A percentile compares a stretch with the other conserved stretches of the same genome.
These are phyloP conservation scores for Lentinus brumalis DNA, from an alignment of 768 basidiomycete species.

Conservation along the genomic window DNA sequence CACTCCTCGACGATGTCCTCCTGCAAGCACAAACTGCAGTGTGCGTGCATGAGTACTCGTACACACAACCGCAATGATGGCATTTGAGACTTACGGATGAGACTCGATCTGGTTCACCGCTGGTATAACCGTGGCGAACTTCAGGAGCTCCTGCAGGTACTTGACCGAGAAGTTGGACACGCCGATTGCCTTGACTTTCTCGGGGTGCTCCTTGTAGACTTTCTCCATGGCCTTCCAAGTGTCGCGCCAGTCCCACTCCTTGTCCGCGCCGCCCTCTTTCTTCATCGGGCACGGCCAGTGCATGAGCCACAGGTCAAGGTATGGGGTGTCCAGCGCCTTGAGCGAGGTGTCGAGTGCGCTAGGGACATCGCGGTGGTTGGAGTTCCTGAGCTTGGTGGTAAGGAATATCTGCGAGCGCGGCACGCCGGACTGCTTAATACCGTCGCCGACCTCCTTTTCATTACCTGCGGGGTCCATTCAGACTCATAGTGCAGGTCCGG, in stretches of 20 bases:
- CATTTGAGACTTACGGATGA: conserved; percentile 60
- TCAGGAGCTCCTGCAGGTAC: conserved; percentile 63
- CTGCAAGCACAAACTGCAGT: conserved; percentile 58
- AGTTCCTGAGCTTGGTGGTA: conserved; percentile 72
- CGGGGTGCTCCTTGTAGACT: conserved; percentile 60
- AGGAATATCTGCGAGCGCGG: conserved; percentile 76
- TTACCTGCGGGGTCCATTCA: conserved; percentile 40
- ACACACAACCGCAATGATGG: background rate
- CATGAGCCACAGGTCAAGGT: conserved; percentile 84
- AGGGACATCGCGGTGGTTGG: conserved; percentile 58
- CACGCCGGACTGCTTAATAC: conserved; percentile 76
- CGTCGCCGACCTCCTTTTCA: conserved; percentile 80
- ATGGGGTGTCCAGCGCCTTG: conserved; percentile 65
- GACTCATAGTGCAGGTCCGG: background rate
- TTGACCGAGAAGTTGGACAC: conserved; percentile 74
- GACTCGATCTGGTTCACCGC: conserved; percentile 82
- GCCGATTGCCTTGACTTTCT: conserved; percentile 81
- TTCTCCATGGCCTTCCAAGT: conserved; percentile 82
- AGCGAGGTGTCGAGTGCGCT: conserved; percentile 71
- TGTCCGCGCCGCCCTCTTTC: conserved; percentile 52
- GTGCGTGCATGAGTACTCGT: background rate
- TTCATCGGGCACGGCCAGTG: conserved; percentile 82
- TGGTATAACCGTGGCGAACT: conserved; percentile 56
- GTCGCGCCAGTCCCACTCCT: conserved; percentile 62
- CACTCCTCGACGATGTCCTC: conserved; percentile 66